Percentiles rank a stretch among this genome's conserved stretches.
Evolutionary conservation across 768 basidiomycete species (phyloP).

Genomic region (Boletus pseudo-olivaceus): DNA sequence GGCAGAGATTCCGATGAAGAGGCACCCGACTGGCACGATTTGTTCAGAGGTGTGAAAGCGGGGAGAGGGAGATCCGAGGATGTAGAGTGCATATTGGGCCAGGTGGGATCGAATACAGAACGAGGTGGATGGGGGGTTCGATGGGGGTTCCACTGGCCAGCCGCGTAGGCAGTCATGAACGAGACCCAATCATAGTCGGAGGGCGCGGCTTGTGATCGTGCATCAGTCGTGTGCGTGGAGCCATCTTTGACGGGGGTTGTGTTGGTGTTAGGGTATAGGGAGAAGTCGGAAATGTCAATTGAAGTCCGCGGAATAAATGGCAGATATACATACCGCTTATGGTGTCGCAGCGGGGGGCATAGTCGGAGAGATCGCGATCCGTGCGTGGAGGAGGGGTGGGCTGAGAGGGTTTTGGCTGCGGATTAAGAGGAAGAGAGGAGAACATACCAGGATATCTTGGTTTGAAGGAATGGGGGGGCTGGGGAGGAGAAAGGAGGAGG

Average conservation of each 20-base stretch:
- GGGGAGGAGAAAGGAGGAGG: conserved; percentile 40
- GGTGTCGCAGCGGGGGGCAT: conserved; percentile 6
- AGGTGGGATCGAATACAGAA: conserved; percentile 23
- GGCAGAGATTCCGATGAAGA: conserved; percentile 11
- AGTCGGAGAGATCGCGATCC: conserved; percentile 12
- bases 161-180: conserved; percentile 73
- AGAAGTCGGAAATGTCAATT: conserved; percentile 1
- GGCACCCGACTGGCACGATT: conserved; percentile 2
- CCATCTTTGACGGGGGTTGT: conserved; percentile 10
- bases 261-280: conserved; percentile 18
- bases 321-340: conserved; percentile 22
- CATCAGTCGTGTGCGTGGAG: conserved; percentile 8
- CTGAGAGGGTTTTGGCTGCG: background rate
- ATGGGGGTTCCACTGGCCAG: conserved; percentile 78
- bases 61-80: conserved; percentile 8
- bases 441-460: conserved; percentile 13
- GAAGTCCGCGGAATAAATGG: conserved; percentile 1
- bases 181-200: conserved; percentile 64
- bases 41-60: conserved; percentile 3
- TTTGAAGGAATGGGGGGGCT: conserved; percentile 15
- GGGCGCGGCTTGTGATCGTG: conserved; percentile 17
- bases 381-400: conserved; percentile 1
- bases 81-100: conserved; percentile 9
- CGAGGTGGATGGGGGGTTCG: conserved; percentile 60
- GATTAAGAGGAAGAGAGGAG: background rate